These are phyloP conservation scores for Pistacia atlantica DNA, from an alignment of 345 rosid genomes.

Conservation along the genomic window DNA sequence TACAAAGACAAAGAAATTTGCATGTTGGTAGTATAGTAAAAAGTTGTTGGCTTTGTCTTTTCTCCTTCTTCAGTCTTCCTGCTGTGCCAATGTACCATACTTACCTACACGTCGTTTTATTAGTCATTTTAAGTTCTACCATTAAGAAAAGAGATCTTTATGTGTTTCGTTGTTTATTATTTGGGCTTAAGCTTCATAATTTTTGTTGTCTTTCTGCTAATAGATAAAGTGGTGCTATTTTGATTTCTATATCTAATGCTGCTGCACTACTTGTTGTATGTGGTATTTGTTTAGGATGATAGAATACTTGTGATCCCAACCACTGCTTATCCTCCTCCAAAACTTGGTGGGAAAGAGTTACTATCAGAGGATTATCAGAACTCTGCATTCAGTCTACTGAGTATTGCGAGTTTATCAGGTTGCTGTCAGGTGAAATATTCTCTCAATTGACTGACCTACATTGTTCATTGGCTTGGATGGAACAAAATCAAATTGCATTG, in stretches of 20 bases:
- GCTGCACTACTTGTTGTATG: constrained; percentile 6
- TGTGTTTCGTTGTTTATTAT: not conserved
- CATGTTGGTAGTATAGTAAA: no score
- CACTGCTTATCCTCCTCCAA: constrained; percentile 74
- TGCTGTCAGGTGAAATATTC: constrained; percentile 80
- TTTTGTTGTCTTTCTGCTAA: not conserved
- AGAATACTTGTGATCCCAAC: constrained; percentile 89
- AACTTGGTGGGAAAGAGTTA: constrained; percentile 81
- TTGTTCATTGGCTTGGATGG: not conserved
- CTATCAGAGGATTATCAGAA: constrained; percentile 68
- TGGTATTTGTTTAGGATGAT: constrained; percentile 65
- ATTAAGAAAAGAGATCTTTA: not conserved
- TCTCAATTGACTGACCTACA: not conserved
- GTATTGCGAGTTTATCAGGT: constrained; percentile 92
- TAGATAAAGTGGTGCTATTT: not conserved
- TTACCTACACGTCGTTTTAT: not conserved
- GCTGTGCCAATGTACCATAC: not conserved
- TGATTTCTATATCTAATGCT: constrained; percentile 4
- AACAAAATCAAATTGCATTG: not conserved
- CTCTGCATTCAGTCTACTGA: constrained; percentile 58
- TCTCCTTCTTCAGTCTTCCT: not conserved
- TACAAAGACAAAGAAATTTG: no score
- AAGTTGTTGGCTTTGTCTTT: not conserved
- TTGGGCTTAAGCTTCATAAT: not conserved
- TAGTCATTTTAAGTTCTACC: not conserved